Conservation (phyloP, 1,284 basidiomycete genomes). For the Cutaneotrichosporon dermatis region DNA sequence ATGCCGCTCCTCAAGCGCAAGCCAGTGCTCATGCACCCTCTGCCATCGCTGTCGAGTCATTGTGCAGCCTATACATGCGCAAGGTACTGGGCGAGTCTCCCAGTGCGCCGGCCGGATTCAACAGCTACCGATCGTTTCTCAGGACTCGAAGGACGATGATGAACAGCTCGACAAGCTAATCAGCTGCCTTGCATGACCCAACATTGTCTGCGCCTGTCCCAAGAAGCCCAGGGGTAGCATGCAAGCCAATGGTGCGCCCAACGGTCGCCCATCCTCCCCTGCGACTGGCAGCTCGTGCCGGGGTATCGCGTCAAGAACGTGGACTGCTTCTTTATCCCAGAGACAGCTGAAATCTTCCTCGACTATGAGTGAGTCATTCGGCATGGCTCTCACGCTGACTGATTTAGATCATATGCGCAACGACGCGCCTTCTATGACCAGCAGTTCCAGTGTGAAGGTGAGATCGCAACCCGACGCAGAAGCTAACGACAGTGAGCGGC, state of each 20-base stretch:
- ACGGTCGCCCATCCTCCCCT: neutral
- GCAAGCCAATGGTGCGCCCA: slow-evolving; percentile 14
- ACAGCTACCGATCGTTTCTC: slow-evolving; percentile 20
- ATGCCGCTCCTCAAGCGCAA: slow-evolving; percentile 91
- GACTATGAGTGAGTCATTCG: slow-evolving; percentile 73
- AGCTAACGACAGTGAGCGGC: slow-evolving; percentile 63
- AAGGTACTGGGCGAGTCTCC: slow-evolving; percentile 1
- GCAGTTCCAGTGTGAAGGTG: slow-evolving; percentile 54
- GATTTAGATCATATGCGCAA: slow-evolving; percentile 71
- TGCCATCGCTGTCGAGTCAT: slow-evolving; percentile 36
- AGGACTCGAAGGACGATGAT: slow-evolving; percentile 40
- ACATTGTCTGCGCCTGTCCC: slow-evolving; percentile 3
- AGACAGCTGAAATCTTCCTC: slow-evolving; percentile 93
- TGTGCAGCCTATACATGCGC: slow-evolving; percentile 14
- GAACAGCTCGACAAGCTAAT: slow-evolving; percentile 39
- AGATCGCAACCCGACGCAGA: neutral
- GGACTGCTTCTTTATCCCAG: slow-evolving; percentile 80
- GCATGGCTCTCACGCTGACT: slow-evolving; percentile 2
- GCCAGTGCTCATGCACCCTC: slow-evolving; percentile 70
- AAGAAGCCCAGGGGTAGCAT: slow-evolving; percentile 1
- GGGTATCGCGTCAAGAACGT: slow-evolving; percentile 29
- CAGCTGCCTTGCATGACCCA: slow-evolving; percentile 22
- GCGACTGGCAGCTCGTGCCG: neutral
- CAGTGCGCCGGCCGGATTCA: slow-evolving; percentile 2
- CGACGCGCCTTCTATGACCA: slow-evolving; percentile 90